A percentile compares a stretch with the other conserved stretches of the same genome.
These are phyloP conservation scores for Byssoonygena ceratinophila DNA, from an alignment of 2,329 filamentous ascomycete species.

Conservation along the genomic window DNA sequence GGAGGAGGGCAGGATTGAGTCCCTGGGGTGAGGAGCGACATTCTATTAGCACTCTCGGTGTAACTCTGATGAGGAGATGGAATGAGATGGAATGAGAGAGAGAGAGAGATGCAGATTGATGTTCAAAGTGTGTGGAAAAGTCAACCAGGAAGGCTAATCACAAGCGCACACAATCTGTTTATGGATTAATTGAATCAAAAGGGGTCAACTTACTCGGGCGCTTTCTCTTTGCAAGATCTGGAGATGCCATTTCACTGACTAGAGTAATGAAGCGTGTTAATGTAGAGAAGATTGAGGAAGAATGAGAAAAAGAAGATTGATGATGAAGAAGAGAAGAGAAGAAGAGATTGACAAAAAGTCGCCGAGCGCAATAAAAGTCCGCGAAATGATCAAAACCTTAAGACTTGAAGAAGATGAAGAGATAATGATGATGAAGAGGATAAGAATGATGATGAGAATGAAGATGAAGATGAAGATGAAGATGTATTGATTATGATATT, in stretches of 20 bases:
- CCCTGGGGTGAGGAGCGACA: conserved; percentile 41
- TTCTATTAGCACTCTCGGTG: too few relatives aligned
- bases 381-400: too few relatives aligned
- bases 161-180: too few relatives aligned
- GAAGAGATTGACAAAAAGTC: too few relatives aligned
- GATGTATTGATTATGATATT: too few relatives aligned
- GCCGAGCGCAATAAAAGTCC: too few relatives aligned
- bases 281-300: not conserved
- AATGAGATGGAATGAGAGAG: not conserved
- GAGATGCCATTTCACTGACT: conserved; percentile 6
- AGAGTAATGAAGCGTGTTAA: not conserved
- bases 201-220: conserved; percentile 13
- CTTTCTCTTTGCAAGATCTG: conserved; percentile 14
- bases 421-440: too few relatives aligned
- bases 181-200: too few relatives aligned
- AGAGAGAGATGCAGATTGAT: not conserved
- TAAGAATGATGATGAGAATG: too few relatives aligned
- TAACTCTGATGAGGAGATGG: not conserved
- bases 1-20: conserved; percentile 94
- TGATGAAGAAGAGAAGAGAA: not conserved
- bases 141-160: not conserved
- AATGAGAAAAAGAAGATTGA: not conserved
- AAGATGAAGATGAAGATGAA: too few relatives aligned
- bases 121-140: too few relatives aligned
- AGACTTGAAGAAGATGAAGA: too few relatives aligned